A percentile compares a stretch with the other conserved stretches of the same genome.
These are phyloP conservation scores for Chiua virens DNA, from an alignment of 768 basidiomycete genomes.

Conservation along the genomic window DNA sequence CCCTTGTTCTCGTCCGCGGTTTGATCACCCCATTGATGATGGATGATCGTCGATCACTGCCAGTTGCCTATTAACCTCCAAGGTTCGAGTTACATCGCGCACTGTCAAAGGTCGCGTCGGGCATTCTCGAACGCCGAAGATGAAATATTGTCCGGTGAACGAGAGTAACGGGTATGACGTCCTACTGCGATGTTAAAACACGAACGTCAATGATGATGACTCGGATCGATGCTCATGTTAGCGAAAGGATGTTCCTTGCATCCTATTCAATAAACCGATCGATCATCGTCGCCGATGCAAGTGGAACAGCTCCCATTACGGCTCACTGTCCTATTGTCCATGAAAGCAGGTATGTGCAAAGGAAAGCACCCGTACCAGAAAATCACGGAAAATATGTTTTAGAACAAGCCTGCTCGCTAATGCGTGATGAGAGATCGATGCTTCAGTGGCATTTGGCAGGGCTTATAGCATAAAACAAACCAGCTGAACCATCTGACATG, in stretches of 20 bases:
- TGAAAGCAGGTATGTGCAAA: neutral
- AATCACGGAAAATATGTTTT: neutral
- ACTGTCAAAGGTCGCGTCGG: neutral
- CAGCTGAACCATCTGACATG: too few species aligned
- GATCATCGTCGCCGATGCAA: too few species aligned
- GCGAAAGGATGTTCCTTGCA: too few species aligned
- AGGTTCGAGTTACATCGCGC: neutral
- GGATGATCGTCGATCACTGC: too few species aligned
- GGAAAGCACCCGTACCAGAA: conserved; percentile 1
- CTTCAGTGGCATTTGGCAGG: neutral
- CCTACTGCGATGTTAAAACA: too few species aligned
- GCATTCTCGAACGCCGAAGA: neutral
- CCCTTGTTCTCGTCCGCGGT: too few species aligned
- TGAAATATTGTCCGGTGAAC: neutral
- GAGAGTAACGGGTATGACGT: neutral
- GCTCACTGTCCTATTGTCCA: neutral
- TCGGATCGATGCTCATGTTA: too few species aligned
- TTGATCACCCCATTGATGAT: too few species aligned
- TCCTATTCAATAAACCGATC: too few species aligned
- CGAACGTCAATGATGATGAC: too few species aligned
- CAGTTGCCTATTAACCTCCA: conserved; percentile 1
- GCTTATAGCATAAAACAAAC: conserved; percentile 1
- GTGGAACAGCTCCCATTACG: neutral
- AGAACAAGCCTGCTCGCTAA: neutral
- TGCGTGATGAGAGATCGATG: neutral